phyloP scores from a whole-genome alignment of 116 monocot species.

The Thalassia testudinum region DNA sequence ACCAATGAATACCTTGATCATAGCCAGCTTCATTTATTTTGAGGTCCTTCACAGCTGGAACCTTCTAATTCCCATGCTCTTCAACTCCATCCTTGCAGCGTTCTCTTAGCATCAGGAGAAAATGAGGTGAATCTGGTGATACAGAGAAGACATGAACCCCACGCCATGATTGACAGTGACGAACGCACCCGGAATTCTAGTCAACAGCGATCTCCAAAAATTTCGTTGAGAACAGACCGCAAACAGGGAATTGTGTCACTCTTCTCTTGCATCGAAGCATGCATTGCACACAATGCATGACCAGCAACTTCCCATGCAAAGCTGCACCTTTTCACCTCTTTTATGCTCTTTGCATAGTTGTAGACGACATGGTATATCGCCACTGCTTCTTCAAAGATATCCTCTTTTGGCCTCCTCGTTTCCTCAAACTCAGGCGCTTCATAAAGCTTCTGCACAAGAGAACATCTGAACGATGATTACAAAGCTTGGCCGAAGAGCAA shows the following conservation, averaged over 20 bases:
- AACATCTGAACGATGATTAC: neutral
- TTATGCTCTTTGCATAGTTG: constrained; percentile 10
- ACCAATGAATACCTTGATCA: too few relatives aligned
- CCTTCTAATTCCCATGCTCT: too few relatives aligned
- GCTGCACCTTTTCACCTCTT: constrained; percentile 15
- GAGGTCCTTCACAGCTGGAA: too few relatives aligned
- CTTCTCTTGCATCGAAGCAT: constrained; percentile 3
- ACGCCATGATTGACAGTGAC: too few relatives aligned
- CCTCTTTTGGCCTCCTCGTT: constrained; percentile 7
- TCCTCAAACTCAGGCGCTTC: constrained; percentile 30
- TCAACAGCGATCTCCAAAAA: neutral
- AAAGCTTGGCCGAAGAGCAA: neutral
- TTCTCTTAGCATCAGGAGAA: too few relatives aligned
- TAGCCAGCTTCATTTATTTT: too few relatives aligned
- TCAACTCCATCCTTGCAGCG: too few relatives aligned
- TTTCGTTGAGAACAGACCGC: constrained; percentile 4
- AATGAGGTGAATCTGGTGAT: too few relatives aligned
- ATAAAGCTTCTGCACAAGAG: constrained; percentile 28
- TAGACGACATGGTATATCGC: constrained; percentile 47
- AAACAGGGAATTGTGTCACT: neutral
- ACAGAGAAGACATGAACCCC: too few relatives aligned
- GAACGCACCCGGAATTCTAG: too few relatives aligned
- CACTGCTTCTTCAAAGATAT: constrained; percentile 40
- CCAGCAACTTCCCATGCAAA: constrained; percentile 69
- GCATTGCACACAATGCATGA: constrained; percentile 16